Base-by-base conservation (phyloP, 129 eudicot species). In the Chrysanthemum makinoi region DNA sequence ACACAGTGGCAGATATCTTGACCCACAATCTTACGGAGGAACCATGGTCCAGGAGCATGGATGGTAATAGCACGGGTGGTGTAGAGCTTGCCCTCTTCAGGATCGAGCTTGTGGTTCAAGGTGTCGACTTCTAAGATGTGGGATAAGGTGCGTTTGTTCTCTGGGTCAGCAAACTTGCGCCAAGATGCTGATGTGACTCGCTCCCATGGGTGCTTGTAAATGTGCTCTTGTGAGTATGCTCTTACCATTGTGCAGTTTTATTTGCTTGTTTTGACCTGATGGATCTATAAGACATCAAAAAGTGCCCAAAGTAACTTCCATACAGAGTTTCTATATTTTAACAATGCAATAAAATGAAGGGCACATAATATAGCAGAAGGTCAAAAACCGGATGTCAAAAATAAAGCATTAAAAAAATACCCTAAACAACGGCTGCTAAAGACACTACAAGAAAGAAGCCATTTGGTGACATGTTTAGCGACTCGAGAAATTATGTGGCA, bases 11-110 rank as follows among this genome's bases (percentile, higher is more conserved):
- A 95, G 54, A 86, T 88, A 65, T 95, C 99, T 62, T 95, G 99
- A 70, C 99, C 97, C 12, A 90, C 84, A 20, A 95, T 85, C 72
- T 86, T 90, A 68, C 86, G 89, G 19, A 95, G 72, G 62, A 95
- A 90, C 99, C 99, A 95, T 39, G 99, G 97, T 18, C 99, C 99
- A 49, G 99, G 97, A 55, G 97, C 93, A 66, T 90, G 97, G 74
- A 95, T 85, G 2, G 97, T 95, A 79, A 95, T 67, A 2, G 96
- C 96, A 7, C 97, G 93, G 53, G 99, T 95, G 12, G 97, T 88
- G 79, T 82, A 84, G 16, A 95, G 91, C 75, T 86, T 88, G 10
- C 97, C 96, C 0, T 94, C 50, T 46, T 73, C 75, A n/a, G 95
- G 58, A 17, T 95, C 97, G 48, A 95, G 89, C 80, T 82, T 88